Percentiles rank a stretch among this genome's conserved stretches.
phyloP scores from a whole-genome alignment of 1,284 basidiomycete genomes.

The Vanrija sp. region DNA sequence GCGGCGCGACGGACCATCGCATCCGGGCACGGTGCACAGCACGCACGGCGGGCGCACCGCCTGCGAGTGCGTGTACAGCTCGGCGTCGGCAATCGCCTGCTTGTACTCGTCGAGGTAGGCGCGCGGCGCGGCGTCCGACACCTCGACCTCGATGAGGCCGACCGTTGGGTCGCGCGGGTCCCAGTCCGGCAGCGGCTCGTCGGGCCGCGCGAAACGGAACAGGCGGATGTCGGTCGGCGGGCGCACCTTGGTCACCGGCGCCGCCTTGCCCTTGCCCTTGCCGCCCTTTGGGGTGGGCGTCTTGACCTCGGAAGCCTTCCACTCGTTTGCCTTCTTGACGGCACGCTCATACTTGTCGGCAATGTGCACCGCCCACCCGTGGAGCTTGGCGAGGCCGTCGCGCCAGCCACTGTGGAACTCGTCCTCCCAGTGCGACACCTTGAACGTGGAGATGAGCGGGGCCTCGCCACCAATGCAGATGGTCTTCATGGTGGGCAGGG shows the following conservation, averaged over 20 bases:
- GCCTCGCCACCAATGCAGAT: conserved; percentile 48
- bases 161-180: conserved; percentile 28
- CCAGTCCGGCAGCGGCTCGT: conserved; percentile 17
- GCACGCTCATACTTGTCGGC: conserved; percentile 47
- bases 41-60: conserved; percentile 31
- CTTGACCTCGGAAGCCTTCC: conserved; percentile 17
- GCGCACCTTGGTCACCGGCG: conserved; percentile 18
- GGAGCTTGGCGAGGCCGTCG: conserved; percentile 39
- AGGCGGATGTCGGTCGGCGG: conserved; percentile 43
- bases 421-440: conserved; percentile 39
- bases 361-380: conserved; percentile 45
- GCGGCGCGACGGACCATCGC: conserved; percentile 43
- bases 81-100: conserved; percentile 30
- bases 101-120: conserved; percentile 35
- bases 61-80: conserved; percentile 32
- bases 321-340: conserved; percentile 40
- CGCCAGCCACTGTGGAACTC: conserved; percentile 48
- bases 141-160: conserved; percentile 36
- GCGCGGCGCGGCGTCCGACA: conserved; percentile 12
- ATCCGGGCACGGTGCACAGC: conserved; percentile 45
- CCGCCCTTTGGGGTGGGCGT: not conserved
- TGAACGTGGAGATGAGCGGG: conserved; percentile 23
- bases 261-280: conserved; percentile 33
- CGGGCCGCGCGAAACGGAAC: conserved; percentile 38
- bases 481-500: conserved; percentile 41